Evolutionary conservation across 345 rosid species (phyloP).

Genomic region (Theobroma cacao): DNA sequence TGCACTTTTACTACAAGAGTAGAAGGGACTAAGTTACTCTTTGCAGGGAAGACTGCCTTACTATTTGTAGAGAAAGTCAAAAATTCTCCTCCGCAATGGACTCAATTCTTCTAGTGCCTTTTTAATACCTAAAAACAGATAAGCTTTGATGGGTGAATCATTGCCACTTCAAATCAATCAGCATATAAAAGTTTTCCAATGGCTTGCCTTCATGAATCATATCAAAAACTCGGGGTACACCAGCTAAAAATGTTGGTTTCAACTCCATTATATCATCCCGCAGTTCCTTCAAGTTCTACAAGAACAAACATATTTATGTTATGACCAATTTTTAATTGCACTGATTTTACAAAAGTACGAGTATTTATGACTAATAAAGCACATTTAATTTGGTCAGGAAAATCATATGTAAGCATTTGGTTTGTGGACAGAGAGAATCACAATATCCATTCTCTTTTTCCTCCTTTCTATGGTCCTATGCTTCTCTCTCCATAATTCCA

Average conservation of each 20-base stretch:
- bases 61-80: constrained; percentile 71
- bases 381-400: not conserved
- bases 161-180: constrained; percentile 7
- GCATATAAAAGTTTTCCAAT: not conserved
- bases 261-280: constrained; percentile 81
- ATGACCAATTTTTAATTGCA: not conserved
- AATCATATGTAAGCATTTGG: not conserved
- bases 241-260: constrained; percentile 88
- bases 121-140: constrained; percentile 42
- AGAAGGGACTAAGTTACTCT: not conserved
- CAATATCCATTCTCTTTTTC: not conserved
- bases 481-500: not conserved
- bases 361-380: not conserved
- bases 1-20: not conserved
- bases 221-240: constrained; percentile 93
- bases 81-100: constrained; percentile 61
- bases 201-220: constrained; percentile 76
- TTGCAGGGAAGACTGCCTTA: constrained; percentile 32
- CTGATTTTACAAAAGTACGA: not conserved
- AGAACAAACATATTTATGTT: not conserved
- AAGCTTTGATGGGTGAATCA: not conserved
- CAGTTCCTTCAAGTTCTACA: constrained; percentile 78
- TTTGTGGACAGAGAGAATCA: not conserved
- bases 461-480: not conserved
- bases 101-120: constrained; percentile 71